phyloP scores from a whole-genome alignment of 441 rosid species.

The Macaranga tanarius region DNA sequence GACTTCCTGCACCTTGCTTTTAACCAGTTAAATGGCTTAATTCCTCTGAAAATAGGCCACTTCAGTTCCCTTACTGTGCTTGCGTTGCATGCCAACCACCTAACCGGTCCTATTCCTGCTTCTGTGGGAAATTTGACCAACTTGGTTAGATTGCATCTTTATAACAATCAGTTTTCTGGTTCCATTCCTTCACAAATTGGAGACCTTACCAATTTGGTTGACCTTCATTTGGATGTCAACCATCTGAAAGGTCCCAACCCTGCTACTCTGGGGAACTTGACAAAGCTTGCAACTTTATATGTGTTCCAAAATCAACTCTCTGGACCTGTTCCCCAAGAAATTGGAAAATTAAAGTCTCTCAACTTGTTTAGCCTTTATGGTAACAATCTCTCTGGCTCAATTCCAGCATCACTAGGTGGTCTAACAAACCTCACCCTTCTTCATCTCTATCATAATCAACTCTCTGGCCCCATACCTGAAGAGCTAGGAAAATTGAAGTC shows the following conservation, averaged over 20 bases:
- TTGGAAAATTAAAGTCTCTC: conserved; percentile 35
- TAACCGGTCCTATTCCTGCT: conserved; percentile 35
- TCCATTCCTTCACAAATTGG: conserved; percentile 40
- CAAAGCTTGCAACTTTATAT: conserved; percentile 14
- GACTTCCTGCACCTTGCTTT: conserved; percentile 19
- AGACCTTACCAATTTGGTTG: too few relatives aligned
- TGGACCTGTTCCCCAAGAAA: conserved; percentile 32
- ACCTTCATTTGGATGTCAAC: conserved; percentile 17
- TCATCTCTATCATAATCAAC: conserved; percentile 27
- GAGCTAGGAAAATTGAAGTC: conserved; percentile 36
- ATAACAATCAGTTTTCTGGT: conserved; percentile 34
- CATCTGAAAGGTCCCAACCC: conserved; percentile 32
- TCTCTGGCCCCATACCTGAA: conserved; percentile 40
- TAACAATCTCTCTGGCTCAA: conserved; percentile 29
- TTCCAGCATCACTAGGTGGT: conserved; percentile 32
- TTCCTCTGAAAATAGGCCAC: too few relatives aligned
- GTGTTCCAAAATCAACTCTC: conserved; percentile 25
- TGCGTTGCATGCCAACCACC: conserved; percentile 22
- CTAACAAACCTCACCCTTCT: conserved; percentile 19
- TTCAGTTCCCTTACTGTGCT: too few relatives aligned
- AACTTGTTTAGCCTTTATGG: not conserved
- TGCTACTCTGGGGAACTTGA: conserved; percentile 25
- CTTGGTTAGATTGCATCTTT: conserved; percentile 25
- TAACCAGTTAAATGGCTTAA: too few relatives aligned
- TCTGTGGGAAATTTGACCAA: too few relatives aligned